Conservation (phyloP, 75 land plant species). For the Pinus tabuliformis region DNA sequence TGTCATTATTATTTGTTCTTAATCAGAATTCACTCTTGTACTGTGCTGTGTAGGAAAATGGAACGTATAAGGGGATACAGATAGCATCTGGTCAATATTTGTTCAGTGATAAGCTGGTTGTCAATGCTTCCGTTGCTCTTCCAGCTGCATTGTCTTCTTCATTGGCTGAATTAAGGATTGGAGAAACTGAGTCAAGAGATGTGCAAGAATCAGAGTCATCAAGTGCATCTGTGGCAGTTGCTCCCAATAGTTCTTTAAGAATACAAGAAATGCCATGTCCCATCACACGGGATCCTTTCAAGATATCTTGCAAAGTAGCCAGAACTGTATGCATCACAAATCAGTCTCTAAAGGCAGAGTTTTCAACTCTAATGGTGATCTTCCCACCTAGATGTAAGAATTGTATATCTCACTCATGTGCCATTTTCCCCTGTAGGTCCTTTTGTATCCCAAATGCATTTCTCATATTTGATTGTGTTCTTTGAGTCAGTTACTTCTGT, state of each 20-base stretch:
- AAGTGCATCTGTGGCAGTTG: background rate
- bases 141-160: conserved; percentile 14
- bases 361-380: conserved; percentile 56
- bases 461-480: background rate
- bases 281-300: background rate
- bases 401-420: background rate
- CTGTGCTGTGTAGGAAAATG: conserved; percentile 46
- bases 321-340: conserved; percentile 77
- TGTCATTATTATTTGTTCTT: background rate
- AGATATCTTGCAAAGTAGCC: conserved; percentile 45
- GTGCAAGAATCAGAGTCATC: conserved; percentile 1
- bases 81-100: conserved; percentile 79
- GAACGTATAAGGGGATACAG: conserved; percentile 63
- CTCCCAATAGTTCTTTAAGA: background rate
- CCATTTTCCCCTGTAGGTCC: background rate
- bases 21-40: background rate
- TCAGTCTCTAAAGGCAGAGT: conserved; percentile 53
- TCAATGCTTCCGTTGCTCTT: conserved; percentile 49
- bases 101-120: conserved; percentile 58
- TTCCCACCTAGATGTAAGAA: conserved; percentile 91
- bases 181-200: conserved; percentile 3
- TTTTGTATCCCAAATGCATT: background rate
- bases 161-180: conserved; percentile 2
- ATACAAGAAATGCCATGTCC: background rate
- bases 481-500: too few relatives aligned